Base-by-base conservation (phyloP, 1,284 basidiomycete species). In the Apiotrichum montevideense region DNA sequence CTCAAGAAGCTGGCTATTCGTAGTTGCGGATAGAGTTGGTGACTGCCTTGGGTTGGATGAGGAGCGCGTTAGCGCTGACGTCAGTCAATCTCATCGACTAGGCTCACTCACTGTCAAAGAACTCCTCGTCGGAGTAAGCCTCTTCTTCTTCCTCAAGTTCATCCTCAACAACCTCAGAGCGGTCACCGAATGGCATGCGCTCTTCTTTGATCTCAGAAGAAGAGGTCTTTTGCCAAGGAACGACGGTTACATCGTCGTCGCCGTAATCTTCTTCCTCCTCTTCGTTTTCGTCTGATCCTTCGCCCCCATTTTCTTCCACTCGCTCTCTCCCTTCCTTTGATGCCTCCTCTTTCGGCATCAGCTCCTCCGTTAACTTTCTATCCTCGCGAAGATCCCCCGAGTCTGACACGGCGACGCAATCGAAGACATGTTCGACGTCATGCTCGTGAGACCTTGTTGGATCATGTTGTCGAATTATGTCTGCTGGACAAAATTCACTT, bases 251-350 rank as follows among this genome's bases (percentile, higher is more conserved):
- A 1, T 58, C 55, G 8, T 62, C 54, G 4, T 62, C 65, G 34
- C 54, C 60, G 10, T 57, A 57, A 15, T 62, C 66, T 52, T 67
- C 70, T 34, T 67, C 66, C 15, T 64, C 65, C 6, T 63, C 61
- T 46, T 54, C 48, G 0, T 43, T 37, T 9, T 45, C 43, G 0
- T 50, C 70, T 35, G 54, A 53, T 11, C 41, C 51, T 7, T 52
- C 44, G 13, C 53, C 13, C 8, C 9, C 8, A 9, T 39, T 8
- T 8, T 8, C 37, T 39, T 39, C 37, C 37, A 9, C 9, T 39
- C 37, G 21, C 21, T 21, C 21, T 21, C 21, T 21, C 21, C 21
- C 21, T 21, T 21, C 21, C 21, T 21, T 21, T 21, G 21, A 21
- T 21, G 21, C 21, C 21, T 21, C 21, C 21, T 21, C 21, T 21